Evolutionary conservation across 768 basidiomycete genomes (phyloP), one percentile per base, ranked within the genome.

Genomic region (Leccinellum luteum): DNA sequence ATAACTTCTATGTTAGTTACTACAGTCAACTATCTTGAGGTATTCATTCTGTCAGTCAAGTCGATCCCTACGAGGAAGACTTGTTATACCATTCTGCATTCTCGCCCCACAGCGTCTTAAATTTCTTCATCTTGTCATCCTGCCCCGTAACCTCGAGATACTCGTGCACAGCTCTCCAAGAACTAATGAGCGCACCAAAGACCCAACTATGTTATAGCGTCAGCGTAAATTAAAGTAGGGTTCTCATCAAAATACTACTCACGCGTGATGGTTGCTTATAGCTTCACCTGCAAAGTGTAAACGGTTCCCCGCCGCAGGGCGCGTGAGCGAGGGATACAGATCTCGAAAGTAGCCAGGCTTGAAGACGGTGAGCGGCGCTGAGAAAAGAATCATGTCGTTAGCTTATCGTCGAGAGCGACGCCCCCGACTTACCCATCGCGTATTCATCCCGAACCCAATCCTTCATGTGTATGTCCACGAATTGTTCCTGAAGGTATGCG

Each of bases 331-430:
- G 3, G 56, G 52, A 55, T 75, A 79, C n/a, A 73, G 25, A 25
- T 67, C 54, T 23, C 58, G 59, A 58, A 75, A 78, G 17, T 75
- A 57, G 7, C 75, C 76, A 10, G 78, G 77, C 5, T 70, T 73
- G 49, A 78, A 79, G 58, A 60, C 62, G 0, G 75, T 74, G 56
- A 60, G 76, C 10, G 74, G 74, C 52, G 77, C 76, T 76, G 49
- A 9, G 35, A 30, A 27, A 32, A 23, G 34, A 35, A 35, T 35
- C 9, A 32, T 0, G 8, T 30, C 0, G 7, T 55, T 34, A 34
- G 35, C 6, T 1, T 14, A 12, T 47, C 10, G n/a, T 17, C 15
- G 15, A 9, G 9, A 34, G 25, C 7, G 3, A 28, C 21, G 13
- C 6, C 6, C n/a, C n/a, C 28, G n/a, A 59, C 69, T 51, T 49